A percentile compares a stretch with the other conserved stretches of the same genome.
phyloP scores from a whole-genome alignment of 2,329 filamentous ascomycete species.

The Sporothrix humicola region DNA sequence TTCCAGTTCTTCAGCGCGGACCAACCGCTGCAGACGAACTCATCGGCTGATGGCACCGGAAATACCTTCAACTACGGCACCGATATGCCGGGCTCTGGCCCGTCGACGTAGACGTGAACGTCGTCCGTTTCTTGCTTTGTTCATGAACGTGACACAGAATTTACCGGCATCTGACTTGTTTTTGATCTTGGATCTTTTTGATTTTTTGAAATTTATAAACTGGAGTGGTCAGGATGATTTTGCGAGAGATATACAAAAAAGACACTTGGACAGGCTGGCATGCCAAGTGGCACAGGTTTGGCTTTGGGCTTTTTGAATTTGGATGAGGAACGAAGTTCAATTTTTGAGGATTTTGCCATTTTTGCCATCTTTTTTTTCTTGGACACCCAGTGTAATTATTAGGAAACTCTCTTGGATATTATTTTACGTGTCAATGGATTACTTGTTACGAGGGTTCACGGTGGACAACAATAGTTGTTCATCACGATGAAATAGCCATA shows the following conservation, averaged over 20 bases:
- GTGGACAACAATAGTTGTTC: neutral
- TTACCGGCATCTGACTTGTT: neutral
- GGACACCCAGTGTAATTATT: conserved; percentile 19
- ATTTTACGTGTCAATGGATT: conserved; percentile 12
- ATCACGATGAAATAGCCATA: conserved; percentile 24
- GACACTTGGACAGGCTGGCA: conserved; percentile 17
- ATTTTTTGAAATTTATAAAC: neutral
- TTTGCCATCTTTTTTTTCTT: neutral
- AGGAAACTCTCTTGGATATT: conserved; percentile 16
- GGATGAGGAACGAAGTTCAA: neutral
- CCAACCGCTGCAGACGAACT: neutral
- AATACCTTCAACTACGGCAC: conserved; percentile 15
- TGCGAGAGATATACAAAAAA: neutral
- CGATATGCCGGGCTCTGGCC: conserved; percentile 23
- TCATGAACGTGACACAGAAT: no score
- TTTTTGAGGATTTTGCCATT: neutral
- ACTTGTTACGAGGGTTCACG: conserved; percentile 13
- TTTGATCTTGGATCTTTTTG: neutral
- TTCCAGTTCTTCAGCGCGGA: conserved; percentile 55
- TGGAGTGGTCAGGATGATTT: neutral
- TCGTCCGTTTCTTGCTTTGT: no score
- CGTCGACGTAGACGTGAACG: conserved; percentile 13
- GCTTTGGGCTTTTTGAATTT: conserved; percentile 10
- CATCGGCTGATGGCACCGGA: neutral
- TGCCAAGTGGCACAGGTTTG: conserved; percentile 25